These are phyloP conservation scores for Myochromella boudieri DNA, from an alignment of 768 basidiomycete species.

Conservation along the genomic window DNA sequence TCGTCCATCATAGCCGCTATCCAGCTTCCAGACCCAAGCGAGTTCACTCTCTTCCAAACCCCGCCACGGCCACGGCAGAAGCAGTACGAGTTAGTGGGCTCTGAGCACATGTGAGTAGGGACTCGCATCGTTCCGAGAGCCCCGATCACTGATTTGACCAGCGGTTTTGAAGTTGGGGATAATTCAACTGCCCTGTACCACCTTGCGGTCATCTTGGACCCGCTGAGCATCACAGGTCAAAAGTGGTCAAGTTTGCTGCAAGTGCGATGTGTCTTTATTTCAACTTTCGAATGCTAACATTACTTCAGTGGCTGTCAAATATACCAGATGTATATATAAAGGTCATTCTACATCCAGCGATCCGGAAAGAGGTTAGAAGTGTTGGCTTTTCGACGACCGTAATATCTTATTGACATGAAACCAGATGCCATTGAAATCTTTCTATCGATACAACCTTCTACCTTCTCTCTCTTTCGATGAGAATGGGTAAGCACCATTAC, in stretches of 20 bases:
- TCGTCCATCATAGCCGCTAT: constrained; percentile 74
- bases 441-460: constrained; percentile 79
- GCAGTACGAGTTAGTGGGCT: constrained; percentile 59
- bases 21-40: constrained; percentile 71
- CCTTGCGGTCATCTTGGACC: constrained; percentile 77
- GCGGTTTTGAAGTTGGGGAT: constrained; percentile 71
- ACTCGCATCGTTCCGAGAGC: neutral
- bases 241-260: constrained; percentile 81
- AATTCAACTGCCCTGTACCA: constrained; percentile 65
- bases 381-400: neutral
- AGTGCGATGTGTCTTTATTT: constrained; percentile 36
- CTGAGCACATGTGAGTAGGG: constrained; percentile 60
- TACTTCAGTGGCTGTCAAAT: constrained; percentile 57
- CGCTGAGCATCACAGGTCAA: constrained; percentile 81
- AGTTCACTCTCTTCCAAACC: constrained; percentile 69
- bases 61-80: constrained; percentile 57
- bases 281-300: neutral
- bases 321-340: constrained; percentile 68
- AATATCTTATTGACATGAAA: neutral
- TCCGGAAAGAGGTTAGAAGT: constrained; percentile 60
- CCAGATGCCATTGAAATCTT: constrained; percentile 87
- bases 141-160: constrained; percentile 23
- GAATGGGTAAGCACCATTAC: constrained; percentile 57
- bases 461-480: constrained; percentile 62
- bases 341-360: constrained; percentile 77